Evolutionary conservation across 192 early-diverging fungal species (phyloP).

Genomic region (Lobosporangium transversale): DNA sequence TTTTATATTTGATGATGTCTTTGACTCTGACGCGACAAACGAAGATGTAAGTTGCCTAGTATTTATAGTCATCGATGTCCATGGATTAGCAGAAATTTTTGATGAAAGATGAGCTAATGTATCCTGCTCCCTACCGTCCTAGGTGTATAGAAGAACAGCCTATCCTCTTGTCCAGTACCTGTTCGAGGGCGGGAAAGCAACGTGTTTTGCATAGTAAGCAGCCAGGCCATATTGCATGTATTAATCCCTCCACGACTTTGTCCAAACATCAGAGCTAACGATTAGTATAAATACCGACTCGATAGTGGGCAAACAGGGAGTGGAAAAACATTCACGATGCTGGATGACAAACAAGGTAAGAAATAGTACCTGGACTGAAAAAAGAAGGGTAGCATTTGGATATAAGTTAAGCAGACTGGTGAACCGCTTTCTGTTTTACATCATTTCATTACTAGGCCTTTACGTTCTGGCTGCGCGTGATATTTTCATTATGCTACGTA

Average conservation of each 20-base stretch:
- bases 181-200: conserved; percentile 95
- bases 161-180: conserved; percentile 94
- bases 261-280: neutral
- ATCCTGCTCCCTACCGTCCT: neutral
- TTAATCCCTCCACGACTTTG: too few relatives aligned
- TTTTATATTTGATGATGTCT: conserved; percentile 97
- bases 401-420: too few relatives aligned
- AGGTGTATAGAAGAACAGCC: conserved; percentile 89
- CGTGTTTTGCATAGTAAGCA: conserved; percentile 97
- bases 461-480: conserved; percentile 94
- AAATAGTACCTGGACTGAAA: neutral
- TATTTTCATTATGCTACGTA: conserved; percentile 82
- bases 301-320: conserved; percentile 89
- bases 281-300: neutral
- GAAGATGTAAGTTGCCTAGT: conserved; percentile 68
- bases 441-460: conserved; percentile 57
- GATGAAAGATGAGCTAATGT: too few relatives aligned
- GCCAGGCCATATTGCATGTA: too few relatives aligned
- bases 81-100: too few relatives aligned
- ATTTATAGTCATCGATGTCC: too few relatives aligned
- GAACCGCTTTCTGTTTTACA: neutral
- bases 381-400: too few relatives aligned
- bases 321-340: conserved; percentile 99
- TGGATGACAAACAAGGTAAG: conserved; percentile 78
- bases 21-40: conserved; percentile 83